Percentiles rank a stretch among this genome's conserved stretches.
Evolutionary conservation across 1,139 yeast genomes (phyloP).

Genomic region (Lodderomyces pseudojiufengensis): DNA sequence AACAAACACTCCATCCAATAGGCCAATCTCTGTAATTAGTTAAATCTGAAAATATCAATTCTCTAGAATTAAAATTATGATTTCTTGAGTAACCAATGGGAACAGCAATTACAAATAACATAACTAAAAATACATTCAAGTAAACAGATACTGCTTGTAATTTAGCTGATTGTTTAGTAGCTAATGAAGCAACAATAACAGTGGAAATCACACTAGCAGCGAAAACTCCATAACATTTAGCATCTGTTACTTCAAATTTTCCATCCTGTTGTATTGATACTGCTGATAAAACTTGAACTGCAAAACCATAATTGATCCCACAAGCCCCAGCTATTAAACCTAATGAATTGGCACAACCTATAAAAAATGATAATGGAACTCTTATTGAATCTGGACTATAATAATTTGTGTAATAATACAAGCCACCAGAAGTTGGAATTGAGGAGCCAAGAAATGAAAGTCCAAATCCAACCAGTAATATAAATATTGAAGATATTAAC

Average conservation of each 20-base stretch:
- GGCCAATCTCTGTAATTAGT: slow-evolving; percentile 58
- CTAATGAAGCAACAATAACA: slow-evolving; percentile 27
- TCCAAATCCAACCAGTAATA: slow-evolving; percentile 56
- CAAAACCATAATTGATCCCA: slow-evolving; percentile 38
- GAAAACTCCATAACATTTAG: slow-evolving; percentile 33
- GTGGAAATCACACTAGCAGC: slow-evolving; percentile 31
- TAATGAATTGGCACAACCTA: slow-evolving; percentile 39
- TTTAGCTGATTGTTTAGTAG: slow-evolving; percentile 47
- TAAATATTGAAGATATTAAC: slow-evolving; percentile 57
- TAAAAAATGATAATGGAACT: slow-evolving; percentile 41
- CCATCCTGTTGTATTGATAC: slow-evolving; percentile 30
- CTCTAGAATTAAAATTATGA: slow-evolving; percentile 28
- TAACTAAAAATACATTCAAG: slow-evolving; percentile 51
- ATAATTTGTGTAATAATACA: slow-evolving; percentile 53
- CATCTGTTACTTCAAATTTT: slow-evolving; percentile 29
- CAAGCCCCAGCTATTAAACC: slow-evolving; percentile 38
- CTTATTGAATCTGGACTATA: slow-evolving; percentile 30
- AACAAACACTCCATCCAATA: slow-evolving; percentile 61
- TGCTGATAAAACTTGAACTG: slow-evolving; percentile 33
- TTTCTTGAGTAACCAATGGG: slow-evolving; percentile 47
- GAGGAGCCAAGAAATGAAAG: slow-evolving; percentile 65
- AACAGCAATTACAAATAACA: slow-evolving; percentile 61
- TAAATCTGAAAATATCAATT: slow-evolving; percentile 52
- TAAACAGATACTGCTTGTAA: slow-evolving; percentile 59
- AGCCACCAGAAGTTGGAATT: slow-evolving; percentile 73